Evolutionary conservation across 2,329 filamentous ascomycete species (phyloP), one percentile per base, ranked within the genome.

Genomic region (Epichloe sp.): DNA sequence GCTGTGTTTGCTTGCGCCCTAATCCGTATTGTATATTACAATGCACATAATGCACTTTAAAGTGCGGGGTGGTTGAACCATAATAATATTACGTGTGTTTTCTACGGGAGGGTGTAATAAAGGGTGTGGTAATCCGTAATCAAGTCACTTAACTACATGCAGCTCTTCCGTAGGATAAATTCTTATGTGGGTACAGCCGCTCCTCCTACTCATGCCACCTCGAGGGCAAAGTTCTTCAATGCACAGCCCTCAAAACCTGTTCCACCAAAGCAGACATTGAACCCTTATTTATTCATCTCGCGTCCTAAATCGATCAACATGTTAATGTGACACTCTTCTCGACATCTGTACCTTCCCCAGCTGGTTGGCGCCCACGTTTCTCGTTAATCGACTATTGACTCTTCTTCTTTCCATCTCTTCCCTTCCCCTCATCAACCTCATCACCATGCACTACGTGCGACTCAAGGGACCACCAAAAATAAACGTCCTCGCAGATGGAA

Each of bases 391-490:
- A 37, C 36, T 37, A 7, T 14, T 37, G 36, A n/a, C 15, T 37
- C 36, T 37, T 37, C 19, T 21, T 14, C 15, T 5, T 38, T n/a
- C 36, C 3, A 38, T 11, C 26, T 31, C 26, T 31, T 31, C 26
- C 26, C 8, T 11, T 31, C 3, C 38, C 34, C 49, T n/a, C 44
- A 36, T 47, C 52, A 17, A 21, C 7, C 12, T 34, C 5, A n/a
- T n/a, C 23, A 49, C 38, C 45, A 81, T 80, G 77, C 76, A 80
- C 56, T 81, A 80, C 65, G 71, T 80, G 52, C 72, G 77, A 40
- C 69, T 79, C 5, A 64, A 80, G 35, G 68, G 77, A 14, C 67
- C 72, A 2, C 73, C 72, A 2, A 67, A 66, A 56, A 59, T 75
- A 44, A 60, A 62, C 0, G 58, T 48, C 51, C 38, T 57, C 12